Base-by-base conservation (phyloP, 1,284 basidiomycete species). In the Cutaneotrichosporon sp. region DNA sequence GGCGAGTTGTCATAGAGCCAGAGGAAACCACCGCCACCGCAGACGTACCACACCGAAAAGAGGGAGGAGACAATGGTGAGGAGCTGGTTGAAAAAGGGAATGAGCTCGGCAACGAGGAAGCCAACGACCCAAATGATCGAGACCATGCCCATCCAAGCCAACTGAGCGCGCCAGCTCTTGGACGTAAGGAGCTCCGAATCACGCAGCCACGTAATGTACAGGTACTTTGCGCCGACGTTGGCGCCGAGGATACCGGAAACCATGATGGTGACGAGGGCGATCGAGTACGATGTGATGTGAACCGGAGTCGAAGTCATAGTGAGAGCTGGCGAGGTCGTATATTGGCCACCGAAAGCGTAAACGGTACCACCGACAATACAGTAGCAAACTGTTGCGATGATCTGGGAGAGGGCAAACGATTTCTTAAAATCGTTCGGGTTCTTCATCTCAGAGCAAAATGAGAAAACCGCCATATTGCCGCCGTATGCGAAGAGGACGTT, bases 11-110 rank as follows among this genome's bases (percentile, higher is more conserved):
- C 68, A 67, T 74, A 73, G 65, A 76, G 71, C 73, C 74, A 77
- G 51, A 76, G 70, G 58, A 79, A 67, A 56, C 73, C 73, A 13
- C 70, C 68, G n/a, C 70, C 66, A 51, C 76, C 77, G 56, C 70
- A 77, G 26, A 73, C 70, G 69, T 74, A 77, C 76, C 76, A 76
- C 7, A 73, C 73, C 31, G 71, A 74, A 72, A 76, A 76, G 49
- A 79, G 64, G 42, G 73, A 68, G 21, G 72, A 75, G 56, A 78
- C 71, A 63, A 79, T 76, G 36, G 75, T 77, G 31, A 79, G 66
- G 58, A 79, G 73, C 52, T 76, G 68, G 68, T 77, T 79, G 73
- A 79, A 79, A 70, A 78, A 78, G 63, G 75, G 75, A 47, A 77
- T 75, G 57, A 77, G 67, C 61, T 76, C 72, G 32, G 74, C 70